These are phyloP conservation scores for Climacium dendroides DNA, from an alignment of 225 moss, liverwort and hornwort genomes.

Conservation along the genomic window DNA sequence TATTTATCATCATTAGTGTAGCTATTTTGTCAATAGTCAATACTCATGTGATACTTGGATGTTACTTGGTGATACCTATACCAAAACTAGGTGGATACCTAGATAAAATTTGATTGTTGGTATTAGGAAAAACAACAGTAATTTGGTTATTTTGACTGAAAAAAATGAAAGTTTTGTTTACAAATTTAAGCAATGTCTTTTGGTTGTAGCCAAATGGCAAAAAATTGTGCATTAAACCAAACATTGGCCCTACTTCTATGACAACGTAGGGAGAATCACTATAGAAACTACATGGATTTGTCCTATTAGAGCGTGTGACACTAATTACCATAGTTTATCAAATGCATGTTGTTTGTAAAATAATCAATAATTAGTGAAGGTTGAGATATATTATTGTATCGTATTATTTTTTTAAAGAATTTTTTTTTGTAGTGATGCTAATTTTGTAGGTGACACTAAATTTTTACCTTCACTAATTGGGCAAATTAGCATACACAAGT, in stretches of 20 bases:
- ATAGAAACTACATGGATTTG: background rate
- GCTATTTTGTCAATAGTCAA: too few relatives aligned
- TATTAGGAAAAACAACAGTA: too few relatives aligned
- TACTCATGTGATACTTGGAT: background rate
- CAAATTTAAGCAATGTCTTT: too few relatives aligned
- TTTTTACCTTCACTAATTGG: background rate
- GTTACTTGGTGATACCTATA: background rate
- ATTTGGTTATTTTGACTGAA: too few relatives aligned
- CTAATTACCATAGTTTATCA: too few relatives aligned
- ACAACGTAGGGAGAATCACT: background rate
- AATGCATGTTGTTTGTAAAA: background rate
- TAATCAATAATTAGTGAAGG: background rate
- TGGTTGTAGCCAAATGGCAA: too few relatives aligned
- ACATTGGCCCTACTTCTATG: too few relatives aligned
- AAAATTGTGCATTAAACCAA: too few relatives aligned
- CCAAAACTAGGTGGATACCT: background rate
- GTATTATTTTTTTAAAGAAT: background rate
- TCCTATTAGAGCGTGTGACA: background rate
- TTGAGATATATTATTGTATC: background rate
- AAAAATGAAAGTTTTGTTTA: too few relatives aligned
- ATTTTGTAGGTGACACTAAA: background rate
- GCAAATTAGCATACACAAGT: accelerated
- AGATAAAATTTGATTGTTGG: background rate
- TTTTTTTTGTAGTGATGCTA: background rate
- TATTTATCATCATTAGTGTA: too few relatives aligned